Evolutionary conservation across 495 filamentous ascomycete genomes (phyloP), one percentile per base, ranked within the genome.

Genomic region (Lasiosphaeris hirsuta): DNA sequence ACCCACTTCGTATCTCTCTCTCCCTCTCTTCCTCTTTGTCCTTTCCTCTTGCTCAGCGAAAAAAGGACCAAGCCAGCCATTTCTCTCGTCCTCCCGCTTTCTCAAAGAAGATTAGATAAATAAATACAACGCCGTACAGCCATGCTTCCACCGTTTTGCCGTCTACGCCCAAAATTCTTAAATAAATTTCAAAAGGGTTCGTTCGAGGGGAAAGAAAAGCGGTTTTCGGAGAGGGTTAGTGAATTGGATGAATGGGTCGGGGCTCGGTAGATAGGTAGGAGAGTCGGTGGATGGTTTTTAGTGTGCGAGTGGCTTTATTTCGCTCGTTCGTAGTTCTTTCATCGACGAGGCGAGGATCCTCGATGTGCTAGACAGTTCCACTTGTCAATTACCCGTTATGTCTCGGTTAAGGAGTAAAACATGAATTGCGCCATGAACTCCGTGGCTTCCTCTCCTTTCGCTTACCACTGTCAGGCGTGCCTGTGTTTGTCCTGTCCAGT

Each of bases 351-450:
- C 35, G 36, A 39, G 13, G 47, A 50, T n/a, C 41, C 39, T 23
- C 36, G 50, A 44, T 42, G 36, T 38, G 42, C 62, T 67, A 71
- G 46, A 60, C 63, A 42, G 63, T 69, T 47, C 70, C 62, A 13
- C 65, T 67, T 30, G 71, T 68, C 59, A 72, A 57, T 33, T 67
- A 59, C 43, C 66, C 74, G 46, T 73, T 73, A 45, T 69, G 73
- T 40, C 69, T 72, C 30, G 65, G 71, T 78, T 76, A 82, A 10
- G 23, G 23, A 30, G 23, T 30, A 30, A 30, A 30, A 30, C 66
- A 78, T 9, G 79, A 83, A 61, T 81, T 81, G 2, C 81, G 73
- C 73, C 80, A 82, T 41, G 81, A 78, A 63, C 71, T 64, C 54
- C 65, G 67, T 61, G 72, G 67, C 54, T 74, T 68, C 57, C 63